Evolutionary conservation across 352 stramenopile species (phyloP), one percentile per base, ranked within the genome.

Genomic region (Phytophthora palmivora): DNA sequence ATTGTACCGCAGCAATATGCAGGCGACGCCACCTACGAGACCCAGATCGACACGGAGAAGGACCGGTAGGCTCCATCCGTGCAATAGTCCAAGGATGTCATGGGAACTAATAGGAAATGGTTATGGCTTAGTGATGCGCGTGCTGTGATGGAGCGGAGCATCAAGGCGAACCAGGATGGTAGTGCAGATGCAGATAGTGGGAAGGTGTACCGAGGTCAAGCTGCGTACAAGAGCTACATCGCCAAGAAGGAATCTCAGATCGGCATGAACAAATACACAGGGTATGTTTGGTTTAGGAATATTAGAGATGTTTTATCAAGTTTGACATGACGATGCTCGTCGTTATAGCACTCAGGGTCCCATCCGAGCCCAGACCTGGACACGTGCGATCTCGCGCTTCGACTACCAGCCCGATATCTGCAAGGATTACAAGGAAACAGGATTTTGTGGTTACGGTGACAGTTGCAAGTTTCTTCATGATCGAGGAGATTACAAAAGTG

Each of bases 391-490:
- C 43, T 97, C 78, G 24, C 89, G 95, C 18, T 99, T 99, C 60
- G 97, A 99, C 63, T 99, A 99, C 76, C 78, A 89, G 72, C 95
- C 96, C 2, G 96, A 99, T 64, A 93, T 99, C 49, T 99, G 98
- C 78, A 99, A 99, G 70, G 98, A 99, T 74, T 99, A 99, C 83
- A 99, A 99, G 61, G 97, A 99, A 48, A 99, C 98, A 6, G 98
- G 98, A 22, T 99, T 99, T 73, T 99, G 97, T 63, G 97, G 97
- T 37, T 99, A 98, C 71, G 98, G 98, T 2, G 87, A 95, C 43
- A 91, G 78, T 58, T 99, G 97, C 67, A 99, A 98, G 65, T 99
- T 99, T 77, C 79, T 99, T 21, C 98, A 99, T 76, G 97, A 99
- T 68, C 88, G 98, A n/a, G 91, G 96, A 2, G 94, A 99, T 67